These are phyloP conservation scores for Neobulgaria alba DNA, from an alignment of 2,329 filamentous ascomycete species.

Conservation along the genomic window DNA sequence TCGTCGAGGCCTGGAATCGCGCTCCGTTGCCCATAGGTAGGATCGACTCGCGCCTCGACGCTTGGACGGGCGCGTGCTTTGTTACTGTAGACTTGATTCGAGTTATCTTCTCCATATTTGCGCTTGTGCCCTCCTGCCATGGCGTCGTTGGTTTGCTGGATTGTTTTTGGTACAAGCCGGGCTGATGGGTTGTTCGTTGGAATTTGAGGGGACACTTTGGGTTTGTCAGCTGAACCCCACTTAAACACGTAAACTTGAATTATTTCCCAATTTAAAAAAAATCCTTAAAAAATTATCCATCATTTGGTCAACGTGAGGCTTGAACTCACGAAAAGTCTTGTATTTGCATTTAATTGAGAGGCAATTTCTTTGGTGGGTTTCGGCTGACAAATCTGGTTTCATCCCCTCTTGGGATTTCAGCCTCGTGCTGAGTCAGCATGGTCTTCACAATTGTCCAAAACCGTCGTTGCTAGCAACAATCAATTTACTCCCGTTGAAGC, in stretches of 20 bases:
- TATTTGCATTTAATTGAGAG: no score
- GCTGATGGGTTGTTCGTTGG: not conserved
- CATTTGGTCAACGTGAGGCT: no score
- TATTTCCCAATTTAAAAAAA: no score
- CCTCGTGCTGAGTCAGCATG: slow-evolving; percentile 8
- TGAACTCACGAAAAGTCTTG: no score
- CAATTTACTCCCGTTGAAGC: no score
- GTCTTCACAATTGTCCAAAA: not conserved
- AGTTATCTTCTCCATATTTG: slow-evolving; percentile 10
- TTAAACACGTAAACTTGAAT: no score
- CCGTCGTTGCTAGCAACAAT: not conserved
- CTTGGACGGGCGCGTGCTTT: slow-evolving; percentile 17
- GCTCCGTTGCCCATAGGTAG: slow-evolving; percentile 62
- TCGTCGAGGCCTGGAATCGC: slow-evolving; percentile 58
- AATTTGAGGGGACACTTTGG: no score
- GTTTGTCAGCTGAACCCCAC: no score
- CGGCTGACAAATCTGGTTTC: no score
- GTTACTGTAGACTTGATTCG: slow-evolving; percentile 14
- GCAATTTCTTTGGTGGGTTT: no score
- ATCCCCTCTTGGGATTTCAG: not conserved
- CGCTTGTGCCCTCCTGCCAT: slow-evolving; percentile 18
- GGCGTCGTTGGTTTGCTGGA: not conserved
- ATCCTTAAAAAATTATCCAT: no score
- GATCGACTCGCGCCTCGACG: slow-evolving; percentile 39
- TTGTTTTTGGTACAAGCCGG: slow-evolving; percentile 5